These are phyloP conservation scores for Podaxis sp. DNA, from an alignment of 768 basidiomycete species.

Conservation along the genomic window DNA sequence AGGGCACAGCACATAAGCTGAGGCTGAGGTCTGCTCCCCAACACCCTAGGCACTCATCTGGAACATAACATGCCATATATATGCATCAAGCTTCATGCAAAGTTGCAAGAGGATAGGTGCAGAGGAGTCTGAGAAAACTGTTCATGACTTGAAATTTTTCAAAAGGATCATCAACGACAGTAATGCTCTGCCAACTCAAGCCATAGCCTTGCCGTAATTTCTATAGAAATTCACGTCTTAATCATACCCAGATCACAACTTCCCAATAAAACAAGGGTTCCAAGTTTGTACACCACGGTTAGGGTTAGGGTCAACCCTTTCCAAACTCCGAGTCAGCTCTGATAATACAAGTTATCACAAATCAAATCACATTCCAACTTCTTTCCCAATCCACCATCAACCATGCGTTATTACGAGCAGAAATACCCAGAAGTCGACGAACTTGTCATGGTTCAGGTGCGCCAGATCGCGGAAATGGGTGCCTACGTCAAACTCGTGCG, in stretches of 20 bases:
- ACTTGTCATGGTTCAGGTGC: constrained; percentile 99
- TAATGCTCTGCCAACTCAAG: not conserved
- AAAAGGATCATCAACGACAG: not conserved
- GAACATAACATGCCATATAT: no score
- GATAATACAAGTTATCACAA: constrained; percentile 1
- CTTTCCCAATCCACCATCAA: not conserved
- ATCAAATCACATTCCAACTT: not conserved
- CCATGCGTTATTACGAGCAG: constrained; percentile 91
- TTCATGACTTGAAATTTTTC: no score
- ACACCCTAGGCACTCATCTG: no score
- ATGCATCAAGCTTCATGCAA: no score
- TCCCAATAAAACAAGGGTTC: not conserved
- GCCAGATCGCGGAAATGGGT: constrained; percentile 99
- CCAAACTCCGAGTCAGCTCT: not conserved
- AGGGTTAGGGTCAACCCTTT: not conserved
- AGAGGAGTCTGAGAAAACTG: no score
- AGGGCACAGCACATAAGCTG: no score
- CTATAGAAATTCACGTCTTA: not conserved
- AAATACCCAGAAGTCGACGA: constrained; percentile 96
- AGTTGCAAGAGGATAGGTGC: no score
- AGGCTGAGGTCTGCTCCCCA: no score
- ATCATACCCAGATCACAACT: not conserved
- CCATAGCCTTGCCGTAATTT: not conserved
- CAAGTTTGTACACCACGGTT: not conserved
- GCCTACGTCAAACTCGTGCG: constrained; percentile 96